Conservation (phyloP, 768 basidiomycete genomes). For the Thelephora aurantiotincta region DNA sequence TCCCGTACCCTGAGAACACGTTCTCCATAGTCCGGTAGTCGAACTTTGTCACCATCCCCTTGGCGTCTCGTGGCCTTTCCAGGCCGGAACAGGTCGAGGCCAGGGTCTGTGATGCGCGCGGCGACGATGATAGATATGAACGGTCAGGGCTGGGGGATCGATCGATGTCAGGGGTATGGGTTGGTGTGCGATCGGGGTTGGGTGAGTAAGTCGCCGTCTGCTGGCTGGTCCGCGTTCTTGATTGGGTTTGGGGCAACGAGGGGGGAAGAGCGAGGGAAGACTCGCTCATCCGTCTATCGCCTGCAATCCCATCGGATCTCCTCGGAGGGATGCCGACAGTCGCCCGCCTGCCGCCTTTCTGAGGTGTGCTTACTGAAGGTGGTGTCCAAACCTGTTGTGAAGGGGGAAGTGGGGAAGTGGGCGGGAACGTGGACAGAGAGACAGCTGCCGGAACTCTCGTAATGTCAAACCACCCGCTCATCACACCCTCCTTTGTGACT, state of each 20-base stretch:
- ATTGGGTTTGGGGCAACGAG: too few species aligned
- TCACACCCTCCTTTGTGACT: constrained; percentile 18
- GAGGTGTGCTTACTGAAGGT: too few species aligned
- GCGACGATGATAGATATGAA: too few species aligned
- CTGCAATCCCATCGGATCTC: neutral
- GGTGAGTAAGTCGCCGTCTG: too few species aligned
- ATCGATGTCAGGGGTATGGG: too few species aligned
- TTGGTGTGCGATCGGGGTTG: too few species aligned
- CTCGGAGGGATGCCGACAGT: neutral
- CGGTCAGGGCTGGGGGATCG: too few species aligned
- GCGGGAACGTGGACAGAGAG: neutral
- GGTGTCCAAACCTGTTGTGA: neutral
- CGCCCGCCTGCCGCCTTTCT: too few species aligned
- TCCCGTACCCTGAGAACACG: constrained; percentile 11
- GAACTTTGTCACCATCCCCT: constrained; percentile 8
- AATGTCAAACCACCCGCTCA: constrained; percentile 20
- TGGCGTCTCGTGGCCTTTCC: constrained; percentile 2
- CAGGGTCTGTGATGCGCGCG: neutral
- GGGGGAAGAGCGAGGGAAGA: too few species aligned
- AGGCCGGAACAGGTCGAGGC: neutral
- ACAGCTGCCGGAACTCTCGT: constrained; percentile 7
- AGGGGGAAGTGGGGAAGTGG: neutral
- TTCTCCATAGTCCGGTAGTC: constrained; percentile 16
- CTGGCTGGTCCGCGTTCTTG: neutral
- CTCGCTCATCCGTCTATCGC: neutral